These are phyloP conservation scores for Trichoderma koningii DNA, from an alignment of 2,329 filamentous ascomycete species.

Conservation along the genomic window DNA sequence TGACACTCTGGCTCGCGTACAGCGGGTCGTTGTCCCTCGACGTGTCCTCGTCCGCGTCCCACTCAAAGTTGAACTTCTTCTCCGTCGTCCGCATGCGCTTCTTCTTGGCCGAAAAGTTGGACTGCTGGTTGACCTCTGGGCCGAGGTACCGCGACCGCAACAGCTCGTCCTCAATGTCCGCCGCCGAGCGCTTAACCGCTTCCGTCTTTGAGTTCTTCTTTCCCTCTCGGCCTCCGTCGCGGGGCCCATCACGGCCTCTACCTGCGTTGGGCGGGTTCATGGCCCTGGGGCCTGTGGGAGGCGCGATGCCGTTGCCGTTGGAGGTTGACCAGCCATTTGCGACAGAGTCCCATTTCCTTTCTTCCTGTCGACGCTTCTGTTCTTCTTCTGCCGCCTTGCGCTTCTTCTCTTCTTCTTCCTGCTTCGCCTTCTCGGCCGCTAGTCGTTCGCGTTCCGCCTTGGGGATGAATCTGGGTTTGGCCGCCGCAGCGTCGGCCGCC, in stretches of 20 bases:
- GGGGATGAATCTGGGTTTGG: conserved; percentile 85
- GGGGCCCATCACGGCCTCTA: conserved; percentile 36
- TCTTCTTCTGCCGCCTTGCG: conserved; percentile 57
- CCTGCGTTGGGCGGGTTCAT: conserved; percentile 51
- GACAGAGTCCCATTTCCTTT: conserved; percentile 41
- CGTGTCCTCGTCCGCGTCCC: conserved; percentile 94
- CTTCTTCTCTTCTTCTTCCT: conserved; percentile 63
- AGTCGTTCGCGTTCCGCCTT: conserved; percentile 80
- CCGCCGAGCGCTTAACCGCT: conserved; percentile 48
- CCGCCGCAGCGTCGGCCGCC: conserved; percentile 77
- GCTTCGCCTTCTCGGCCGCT: conserved; percentile 74
- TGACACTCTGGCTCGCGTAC: conserved; percentile 51
- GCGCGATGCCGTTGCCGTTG: conserved; percentile 34
- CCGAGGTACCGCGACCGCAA: conserved; percentile 87
- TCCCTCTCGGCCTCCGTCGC: conserved; percentile 42
- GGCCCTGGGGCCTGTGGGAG: conserved; percentile 73
- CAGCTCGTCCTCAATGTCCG: conserved; percentile 71
- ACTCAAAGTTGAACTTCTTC: conserved; percentile 98
- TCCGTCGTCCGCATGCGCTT: conserved; percentile 91
- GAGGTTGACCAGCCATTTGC: conserved; percentile 35
- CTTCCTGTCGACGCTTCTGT: conserved; percentile 71
- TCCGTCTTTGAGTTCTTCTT: conserved; percentile 43
- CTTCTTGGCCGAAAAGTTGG: conserved; percentile 92
- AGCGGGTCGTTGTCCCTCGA: conserved; percentile 68
- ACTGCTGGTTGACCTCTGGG: conserved; percentile 76